phyloP scores from a whole-genome alignment of 768 basidiomycete genomes.

The Clathrus columnatus region DNA sequence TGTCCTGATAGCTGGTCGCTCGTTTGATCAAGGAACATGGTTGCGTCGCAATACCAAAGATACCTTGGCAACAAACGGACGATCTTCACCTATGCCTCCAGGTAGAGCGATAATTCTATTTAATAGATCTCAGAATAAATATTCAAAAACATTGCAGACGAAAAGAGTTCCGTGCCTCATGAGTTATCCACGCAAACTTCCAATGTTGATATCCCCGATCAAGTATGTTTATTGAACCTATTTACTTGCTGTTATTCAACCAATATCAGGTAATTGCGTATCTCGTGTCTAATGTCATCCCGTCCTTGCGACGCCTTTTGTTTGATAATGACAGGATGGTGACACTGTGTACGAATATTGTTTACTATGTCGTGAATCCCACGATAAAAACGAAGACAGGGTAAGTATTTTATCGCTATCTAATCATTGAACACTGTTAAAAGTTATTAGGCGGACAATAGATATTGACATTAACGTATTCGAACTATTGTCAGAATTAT shows the following conservation, averaged over 20 bases:
- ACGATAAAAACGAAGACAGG: constrained; percentile 68
- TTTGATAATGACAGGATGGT: constrained; percentile 78
- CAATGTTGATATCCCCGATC: constrained; percentile 35
- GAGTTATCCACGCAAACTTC: constrained; percentile 21
- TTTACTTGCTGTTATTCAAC: constrained; percentile 9
- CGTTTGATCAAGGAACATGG: constrained; percentile 72
- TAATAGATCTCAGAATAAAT: background rate
- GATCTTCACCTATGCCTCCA: constrained; percentile 60
- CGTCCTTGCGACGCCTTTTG: constrained; percentile 69
- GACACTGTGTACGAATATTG: constrained; percentile 71
- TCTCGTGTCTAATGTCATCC: constrained; percentile 58
- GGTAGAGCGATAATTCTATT: constrained; percentile 29
- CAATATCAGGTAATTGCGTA: constrained; percentile 57
- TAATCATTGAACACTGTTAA: constrained; percentile 8
- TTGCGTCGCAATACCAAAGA: constrained; percentile 64
- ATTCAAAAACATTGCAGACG: constrained; percentile 43
- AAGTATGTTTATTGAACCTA: constrained; percentile 29
- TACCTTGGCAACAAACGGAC: constrained; percentile 48
- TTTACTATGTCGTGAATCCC: constrained; percentile 77
- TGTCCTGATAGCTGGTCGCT: constrained; percentile 62
- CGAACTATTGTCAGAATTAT: constrained; percentile 68
- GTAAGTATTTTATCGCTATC: constrained; percentile 43
- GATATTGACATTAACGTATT: constrained; percentile 65
- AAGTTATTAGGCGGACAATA: constrained; percentile 47
- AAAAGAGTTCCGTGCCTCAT: constrained; percentile 44